Conservation (phyloP, 2,329 filamentous ascomycete species). For the Hymenoscyphus infarciens region DNA sequence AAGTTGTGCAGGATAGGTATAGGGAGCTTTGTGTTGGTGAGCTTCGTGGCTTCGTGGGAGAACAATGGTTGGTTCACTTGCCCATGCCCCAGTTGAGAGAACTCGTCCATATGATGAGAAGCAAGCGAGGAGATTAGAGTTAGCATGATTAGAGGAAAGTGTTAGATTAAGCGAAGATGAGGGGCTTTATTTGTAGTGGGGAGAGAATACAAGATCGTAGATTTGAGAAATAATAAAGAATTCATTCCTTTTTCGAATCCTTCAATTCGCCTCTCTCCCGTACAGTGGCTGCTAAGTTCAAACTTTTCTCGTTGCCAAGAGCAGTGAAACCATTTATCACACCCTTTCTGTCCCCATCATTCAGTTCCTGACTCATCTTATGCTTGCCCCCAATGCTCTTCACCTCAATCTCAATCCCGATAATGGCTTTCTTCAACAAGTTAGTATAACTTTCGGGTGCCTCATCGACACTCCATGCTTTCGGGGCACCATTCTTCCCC, state of each 20-base stretch:
- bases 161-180: background rate
- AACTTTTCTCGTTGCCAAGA: constrained; percentile 37
- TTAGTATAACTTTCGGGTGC: constrained; percentile 55
- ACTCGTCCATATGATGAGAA: background rate
- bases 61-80: background rate
- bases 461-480: constrained; percentile 54
- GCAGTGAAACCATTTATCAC: constrained; percentile 53
- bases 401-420: constrained; percentile 58
- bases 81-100: background rate
- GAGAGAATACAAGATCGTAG: background rate
- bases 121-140: background rate
- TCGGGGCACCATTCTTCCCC: constrained; percentile 35
- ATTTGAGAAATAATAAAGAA: background rate
- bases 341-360: constrained; percentile 50
- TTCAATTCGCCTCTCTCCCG: background rate
- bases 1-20: background rate
- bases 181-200: background rate
- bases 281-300: background rate
- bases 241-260: background rate
- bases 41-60: background rate
- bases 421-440: constrained; percentile 54
- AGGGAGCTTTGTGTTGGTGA: background rate
- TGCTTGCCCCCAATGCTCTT: constrained; percentile 56
- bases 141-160: background rate
- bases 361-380: constrained; percentile 64